These are phyloP conservation scores for Gloeopeniophorella convolvens DNA, from an alignment of 768 basidiomycete genomes.

Conservation along the genomic window DNA sequence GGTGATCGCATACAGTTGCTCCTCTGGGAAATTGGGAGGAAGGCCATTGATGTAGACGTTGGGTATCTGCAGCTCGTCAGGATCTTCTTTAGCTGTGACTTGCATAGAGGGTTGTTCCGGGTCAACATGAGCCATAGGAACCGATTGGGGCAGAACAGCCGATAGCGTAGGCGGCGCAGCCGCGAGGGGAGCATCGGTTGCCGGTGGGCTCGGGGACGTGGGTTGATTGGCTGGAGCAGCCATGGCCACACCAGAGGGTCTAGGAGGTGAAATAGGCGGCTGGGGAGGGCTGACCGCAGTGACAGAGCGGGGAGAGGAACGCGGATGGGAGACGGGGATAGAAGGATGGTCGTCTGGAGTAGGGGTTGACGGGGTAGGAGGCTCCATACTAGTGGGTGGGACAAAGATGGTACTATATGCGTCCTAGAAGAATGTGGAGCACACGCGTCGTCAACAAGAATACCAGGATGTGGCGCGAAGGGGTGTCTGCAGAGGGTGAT, in stretches of 20 bases:
- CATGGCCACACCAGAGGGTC: conserved; percentile 1
- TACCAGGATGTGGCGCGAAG: conserved; percentile 14
- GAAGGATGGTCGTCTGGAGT: conserved; percentile 15
- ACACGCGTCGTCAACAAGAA: conserved; percentile 10
- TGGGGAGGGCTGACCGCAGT: conserved; percentile 12
- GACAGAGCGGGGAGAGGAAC: conserved; percentile 21
- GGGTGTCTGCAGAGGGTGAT: background rate
- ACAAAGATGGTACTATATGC: conserved; percentile 5
- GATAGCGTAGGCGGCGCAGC: conserved; percentile 1
- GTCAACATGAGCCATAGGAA: conserved; percentile 12
- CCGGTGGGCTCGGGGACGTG: conserved; percentile 7
- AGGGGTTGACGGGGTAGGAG: conserved; percentile 15
- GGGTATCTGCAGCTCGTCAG: conserved; percentile 37
- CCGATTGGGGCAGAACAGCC: conserved; percentile 12
- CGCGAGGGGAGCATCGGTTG: conserved; percentile 1
- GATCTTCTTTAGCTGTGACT: conserved; percentile 7
- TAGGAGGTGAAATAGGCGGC: conserved; percentile 22
- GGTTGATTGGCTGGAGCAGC: conserved; percentile 6
- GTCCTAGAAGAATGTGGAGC: conserved; percentile 19
- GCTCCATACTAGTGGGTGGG: conserved; percentile 16
- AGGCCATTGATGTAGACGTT: conserved; percentile 89
- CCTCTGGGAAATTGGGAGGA: conserved; percentile 77
- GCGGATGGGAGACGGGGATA: conserved; percentile 22
- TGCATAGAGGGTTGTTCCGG: background rate
- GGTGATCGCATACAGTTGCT: conserved; percentile 66